Conservation (phyloP, 225 moss, liverwort and hornwort species). For the Marchantia paleacea region DNA sequence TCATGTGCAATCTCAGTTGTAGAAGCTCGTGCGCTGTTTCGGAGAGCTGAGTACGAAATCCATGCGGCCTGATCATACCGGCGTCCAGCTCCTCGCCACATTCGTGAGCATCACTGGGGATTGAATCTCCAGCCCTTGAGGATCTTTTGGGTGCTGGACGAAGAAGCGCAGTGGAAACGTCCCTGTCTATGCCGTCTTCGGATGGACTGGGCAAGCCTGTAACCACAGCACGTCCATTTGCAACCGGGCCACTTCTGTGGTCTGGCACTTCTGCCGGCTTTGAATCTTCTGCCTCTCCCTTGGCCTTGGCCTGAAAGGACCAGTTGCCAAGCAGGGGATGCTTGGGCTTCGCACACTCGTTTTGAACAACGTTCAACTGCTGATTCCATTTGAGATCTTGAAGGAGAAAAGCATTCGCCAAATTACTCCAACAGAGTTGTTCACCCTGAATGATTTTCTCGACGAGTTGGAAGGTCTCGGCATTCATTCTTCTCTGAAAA, state of each 20-base stretch:
- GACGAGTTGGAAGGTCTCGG: neutral
- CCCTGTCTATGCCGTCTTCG: neutral
- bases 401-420: neutral
- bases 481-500: neutral
- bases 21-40: constrained; percentile 1
- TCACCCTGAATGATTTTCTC: neutral
- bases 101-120: neutral
- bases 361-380: neutral
- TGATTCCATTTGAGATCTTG: neutral
- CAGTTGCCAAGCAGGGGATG: neutral
- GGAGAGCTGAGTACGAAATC: constrained; percentile 12
- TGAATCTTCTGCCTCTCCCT: neutral
- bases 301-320: neutral
- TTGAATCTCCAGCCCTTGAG: neutral
- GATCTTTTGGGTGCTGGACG: neutral
- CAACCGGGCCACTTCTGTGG: neutral
- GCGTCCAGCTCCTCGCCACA: neutral
- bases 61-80: neutral
- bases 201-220: neutral
- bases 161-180: neutral
- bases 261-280: neutral
- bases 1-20: neutral
- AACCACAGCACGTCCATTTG: neutral
- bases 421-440: neutral
- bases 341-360: neutral